Percentiles rank a stretch among this genome's conserved stretches.
Conservation (phyloP, 108 stramenopile species). For the Skeletonema marinoi region DNA sequence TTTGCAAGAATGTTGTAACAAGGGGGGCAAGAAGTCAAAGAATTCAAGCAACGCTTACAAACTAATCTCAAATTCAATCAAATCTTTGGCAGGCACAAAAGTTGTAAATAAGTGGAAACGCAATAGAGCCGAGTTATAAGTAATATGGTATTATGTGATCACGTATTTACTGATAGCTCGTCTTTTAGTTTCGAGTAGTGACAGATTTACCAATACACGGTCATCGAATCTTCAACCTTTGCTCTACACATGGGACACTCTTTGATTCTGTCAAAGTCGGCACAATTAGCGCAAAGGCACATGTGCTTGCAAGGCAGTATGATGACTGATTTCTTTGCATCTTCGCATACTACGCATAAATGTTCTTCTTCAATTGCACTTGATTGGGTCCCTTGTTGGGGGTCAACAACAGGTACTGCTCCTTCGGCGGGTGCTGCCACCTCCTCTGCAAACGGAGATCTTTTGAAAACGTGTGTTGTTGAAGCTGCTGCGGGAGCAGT, state of each 20-base stretch:
- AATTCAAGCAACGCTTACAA: conserved; percentile 45
- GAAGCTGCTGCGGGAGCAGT: background rate
- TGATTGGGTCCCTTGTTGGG: background rate
- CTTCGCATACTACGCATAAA: conserved; percentile 47
- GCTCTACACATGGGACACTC: conserved; percentile 49
- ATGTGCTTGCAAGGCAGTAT: conserved; percentile 44
- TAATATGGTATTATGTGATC: background rate
- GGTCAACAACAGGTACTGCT: background rate
- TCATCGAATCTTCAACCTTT: conserved; percentile 35
- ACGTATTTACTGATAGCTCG: too few relatives aligned
- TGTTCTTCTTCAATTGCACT: conserved; percentile 17
- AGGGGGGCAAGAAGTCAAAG: conserved; percentile 17
- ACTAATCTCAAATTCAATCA: conserved; percentile 44
- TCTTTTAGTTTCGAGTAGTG: background rate
- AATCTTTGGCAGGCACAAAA: conserved; percentile 45
- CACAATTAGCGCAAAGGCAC: conserved; percentile 36
- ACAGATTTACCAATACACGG: conserved; percentile 31
- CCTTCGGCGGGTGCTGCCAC: background rate
- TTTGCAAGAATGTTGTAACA: conserved; percentile 11
- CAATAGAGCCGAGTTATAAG: conserved; percentile 51
- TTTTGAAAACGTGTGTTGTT: conserved; percentile 14
- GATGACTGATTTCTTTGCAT: conserved; percentile 37
- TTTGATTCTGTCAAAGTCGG: conserved; percentile 25
- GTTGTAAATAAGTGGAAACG: conserved; percentile 62
- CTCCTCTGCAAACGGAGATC: conserved; percentile 19